Percentiles rank a stretch among this genome's conserved stretches.
Conservation (phyloP, 805 yeast species). For the Torulaspora delbrueckii region DNA sequence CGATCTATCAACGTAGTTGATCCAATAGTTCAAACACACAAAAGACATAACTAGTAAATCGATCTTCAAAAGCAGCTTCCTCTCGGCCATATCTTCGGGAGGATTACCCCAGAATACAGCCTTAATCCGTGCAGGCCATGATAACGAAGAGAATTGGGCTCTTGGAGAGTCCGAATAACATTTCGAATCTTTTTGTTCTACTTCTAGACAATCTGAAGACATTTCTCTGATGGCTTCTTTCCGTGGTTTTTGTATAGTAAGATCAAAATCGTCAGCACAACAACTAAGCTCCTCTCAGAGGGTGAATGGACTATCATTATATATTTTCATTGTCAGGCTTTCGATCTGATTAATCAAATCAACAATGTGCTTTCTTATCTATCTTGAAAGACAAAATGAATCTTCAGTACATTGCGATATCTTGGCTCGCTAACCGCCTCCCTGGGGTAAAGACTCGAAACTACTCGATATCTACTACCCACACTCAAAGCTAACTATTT, state of each 20-base stretch:
- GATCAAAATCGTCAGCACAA: neutral
- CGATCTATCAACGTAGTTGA: conserved; percentile 50
- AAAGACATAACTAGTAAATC: conserved; percentile 21
- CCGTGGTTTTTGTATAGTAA: neutral
- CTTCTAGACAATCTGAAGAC: neutral
- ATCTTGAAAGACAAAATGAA: neutral
- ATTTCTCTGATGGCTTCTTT: neutral
- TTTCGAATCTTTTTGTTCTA: neutral
- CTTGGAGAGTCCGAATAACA: neutral
- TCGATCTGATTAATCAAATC: neutral
- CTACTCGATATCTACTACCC: neutral
- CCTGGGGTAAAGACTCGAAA: neutral
- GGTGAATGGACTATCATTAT: neutral
- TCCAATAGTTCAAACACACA: conserved; percentile 25
- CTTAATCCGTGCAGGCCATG: conserved; percentile 8
- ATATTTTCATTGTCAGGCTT: neutral
- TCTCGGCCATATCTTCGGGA: conserved; percentile 34
- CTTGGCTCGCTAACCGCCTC: neutral
- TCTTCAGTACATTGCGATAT: neutral
- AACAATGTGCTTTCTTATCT: neutral
- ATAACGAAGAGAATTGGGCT: neutral
- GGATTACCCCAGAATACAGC: conserved; percentile 35
- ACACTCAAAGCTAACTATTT: neutral
- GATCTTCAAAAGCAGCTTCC: conserved; percentile 20
- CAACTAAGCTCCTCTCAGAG: neutral